Evolutionary conservation across 345 rosid genomes (phyloP), one percentile per base, ranked within the genome.

Genomic region (Eucalyptus globulus): DNA sequence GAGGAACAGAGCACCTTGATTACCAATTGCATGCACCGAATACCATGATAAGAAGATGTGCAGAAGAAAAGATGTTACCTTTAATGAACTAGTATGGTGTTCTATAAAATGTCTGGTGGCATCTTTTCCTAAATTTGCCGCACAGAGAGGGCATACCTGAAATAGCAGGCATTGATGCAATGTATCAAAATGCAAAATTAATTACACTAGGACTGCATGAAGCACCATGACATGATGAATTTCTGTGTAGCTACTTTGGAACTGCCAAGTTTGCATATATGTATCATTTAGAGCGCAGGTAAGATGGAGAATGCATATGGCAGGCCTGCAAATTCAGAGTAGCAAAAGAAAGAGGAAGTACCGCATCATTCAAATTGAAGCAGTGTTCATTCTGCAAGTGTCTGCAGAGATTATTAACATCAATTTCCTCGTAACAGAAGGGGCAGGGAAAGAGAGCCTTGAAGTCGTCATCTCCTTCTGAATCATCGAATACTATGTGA

Each of bases 71-170:
- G 80, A 67, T 8, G 76, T 47, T 90, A 94, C 97, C 95, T 93
- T 94, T 62, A 95, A 89, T 7, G 90, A 94, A 90, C 87, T 91
- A 40, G 94, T 80, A 88, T 95, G 96, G 72, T 93, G 96, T 87
- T 86, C 91, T n/a, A 93, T 88, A 91, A 95, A 94, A 93, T 94
- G 97, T 53, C 93, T 93, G 53, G 88, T 88, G 34, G 90, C 94
- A 90, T 95, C 95, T 90, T 92, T 95, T 69, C 94, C 96, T 49
- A 95, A 93, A 92, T 91, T 94, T 88, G 90, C 95, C 21, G 96
- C 96, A 90, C 96, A 95, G 49, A 95, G 91, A 15, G 96, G 97
- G 88, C 96, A 95, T 45, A 94, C 96, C 96, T 95, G 94, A 90
- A 88, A 19, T 88, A 65, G 89, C 86, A 88, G 56, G 47, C 26